Conservation (phyloP, 306 rosid genomes). For the Quercus ilex region DNA sequence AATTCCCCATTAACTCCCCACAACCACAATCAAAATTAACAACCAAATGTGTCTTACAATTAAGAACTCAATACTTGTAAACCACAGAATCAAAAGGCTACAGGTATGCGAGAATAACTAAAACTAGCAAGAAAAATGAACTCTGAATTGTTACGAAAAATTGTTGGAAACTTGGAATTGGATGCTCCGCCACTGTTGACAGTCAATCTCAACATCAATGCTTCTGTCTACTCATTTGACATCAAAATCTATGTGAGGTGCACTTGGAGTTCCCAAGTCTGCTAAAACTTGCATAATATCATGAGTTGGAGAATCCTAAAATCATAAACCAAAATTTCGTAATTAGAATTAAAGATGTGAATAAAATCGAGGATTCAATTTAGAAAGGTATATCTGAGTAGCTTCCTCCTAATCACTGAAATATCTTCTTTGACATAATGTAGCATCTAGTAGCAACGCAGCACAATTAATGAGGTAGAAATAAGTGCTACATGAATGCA, state of each 20-base stretch:
- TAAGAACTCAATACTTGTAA: too few species aligned
- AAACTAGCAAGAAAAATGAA: too few species aligned
- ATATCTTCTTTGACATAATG: neutral
- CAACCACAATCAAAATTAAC: too few species aligned
- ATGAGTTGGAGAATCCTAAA: constrained; percentile 34
- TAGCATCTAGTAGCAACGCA: neutral
- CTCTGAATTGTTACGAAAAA: too few species aligned
- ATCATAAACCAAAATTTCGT: neutral
- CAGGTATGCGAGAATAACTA: too few species aligned
- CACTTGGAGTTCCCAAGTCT: constrained; percentile 89
- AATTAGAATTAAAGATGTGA: too few species aligned
- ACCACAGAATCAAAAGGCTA: too few species aligned
- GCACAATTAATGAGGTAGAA: neutral
- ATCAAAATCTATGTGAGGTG: constrained; percentile 69
- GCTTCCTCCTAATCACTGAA: neutral
- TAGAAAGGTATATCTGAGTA: neutral
- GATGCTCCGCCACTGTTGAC: neutral
- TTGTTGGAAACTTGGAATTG: too few species aligned
- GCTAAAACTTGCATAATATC: constrained; percentile 40
- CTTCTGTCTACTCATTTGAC: constrained; percentile 24
- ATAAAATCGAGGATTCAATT: too few species aligned
- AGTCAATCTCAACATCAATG: constrained; percentile 23
- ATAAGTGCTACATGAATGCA: neutral
- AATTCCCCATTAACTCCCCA: too few species aligned
- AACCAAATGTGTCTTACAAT: too few species aligned